Base-by-base conservation (phyloP, 2,329 filamentous ascomycete species). In the Fusarium xyrophilum region DNA sequence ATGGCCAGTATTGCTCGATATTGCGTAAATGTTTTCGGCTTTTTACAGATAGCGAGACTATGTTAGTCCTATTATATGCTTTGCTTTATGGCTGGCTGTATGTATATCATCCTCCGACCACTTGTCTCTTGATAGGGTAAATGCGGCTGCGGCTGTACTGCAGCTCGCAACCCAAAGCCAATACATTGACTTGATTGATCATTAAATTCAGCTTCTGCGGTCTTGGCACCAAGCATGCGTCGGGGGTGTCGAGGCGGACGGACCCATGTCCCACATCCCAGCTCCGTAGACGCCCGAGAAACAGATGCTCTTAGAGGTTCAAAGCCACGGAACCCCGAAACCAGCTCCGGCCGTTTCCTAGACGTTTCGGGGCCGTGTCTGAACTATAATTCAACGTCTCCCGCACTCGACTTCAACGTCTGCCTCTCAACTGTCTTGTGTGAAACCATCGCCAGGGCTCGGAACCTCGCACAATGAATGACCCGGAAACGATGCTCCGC, bases 201-300 rank as follows among this genome's bases (percentile, higher is more conserved):
- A 28, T 62, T 44, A 51, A 30, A 27, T 43, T 32, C 38, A 42
- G 21, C 30, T 35, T 35, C 27, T 39, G 23, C 39, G 36, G 51
- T 48, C 60, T 63, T 63, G 60, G 36, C 54, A 56, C 27, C 25
- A 36, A 54, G 43, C 23, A 27, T 28, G 12, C 17, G 27, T 32
- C n/a, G n/a, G 23, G 23, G n/a, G 44, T n/a, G 47, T 56, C 51
- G 54, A 47, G 40, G 58, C 39, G 47, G 62, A 23, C 47, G 47
- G 57, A 23, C 47, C 57, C 57, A 19, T 50, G 47, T 35, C 28
- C 46, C 33, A 36, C 14, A 46, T n/a, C 46, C 32, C 53, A 27
- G 55, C 68, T 72, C 70, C 70, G 70, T 63, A 43, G 70, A 50
- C 56, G 58, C 70, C 70, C 70, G 70, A 71, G 40, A 54, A 27